These are phyloP conservation scores for Talaromyces nanjingensis DNA, from an alignment of 495 filamentous ascomycete genomes.

Conservation along the genomic window DNA sequence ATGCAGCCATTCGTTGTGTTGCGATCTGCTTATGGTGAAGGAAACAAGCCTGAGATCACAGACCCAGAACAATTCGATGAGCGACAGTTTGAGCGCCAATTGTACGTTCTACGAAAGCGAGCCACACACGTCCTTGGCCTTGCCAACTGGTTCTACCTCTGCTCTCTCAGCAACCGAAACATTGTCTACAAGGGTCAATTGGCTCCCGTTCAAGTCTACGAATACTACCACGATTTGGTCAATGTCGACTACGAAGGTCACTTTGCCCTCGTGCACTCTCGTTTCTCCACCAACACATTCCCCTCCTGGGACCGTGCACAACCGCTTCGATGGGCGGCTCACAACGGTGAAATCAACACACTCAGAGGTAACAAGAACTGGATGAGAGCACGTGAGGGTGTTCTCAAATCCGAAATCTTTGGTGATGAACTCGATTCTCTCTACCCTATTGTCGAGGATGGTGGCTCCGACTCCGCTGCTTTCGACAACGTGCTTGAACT, in stretches of 20 bases:
- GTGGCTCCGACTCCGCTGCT: conserved; percentile 94
- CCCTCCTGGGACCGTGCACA: conserved; percentile 99
- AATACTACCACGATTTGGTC: conserved; percentile 97
- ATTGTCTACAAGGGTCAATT: conserved; percentile 99
- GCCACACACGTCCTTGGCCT: conserved; percentile 90
- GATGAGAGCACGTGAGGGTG: conserved; percentile 97
- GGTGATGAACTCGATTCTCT: conserved; percentile 86
- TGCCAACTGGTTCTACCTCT: conserved; percentile 99
- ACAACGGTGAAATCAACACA: conserved; percentile 99
- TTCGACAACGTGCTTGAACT: conserved; percentile 98
- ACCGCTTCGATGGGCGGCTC: conserved; percentile 92
- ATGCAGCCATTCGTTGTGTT: conserved; percentile 95
- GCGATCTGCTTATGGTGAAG: conserved; percentile 75
- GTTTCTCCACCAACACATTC: conserved; percentile 99
- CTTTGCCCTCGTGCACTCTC: conserved; percentile 95
- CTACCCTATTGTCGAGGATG: conserved; percentile 95
- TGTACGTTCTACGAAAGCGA: conserved; percentile 92
- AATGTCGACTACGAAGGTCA: conserved; percentile 97
- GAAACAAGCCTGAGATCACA: conserved; percentile 71
- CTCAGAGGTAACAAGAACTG: conserved; percentile 99
- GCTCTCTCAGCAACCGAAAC: conserved; percentile 96
- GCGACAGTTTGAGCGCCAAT: conserved; percentile 80
- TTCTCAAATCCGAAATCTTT: conserved; percentile 89
- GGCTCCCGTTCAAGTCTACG: conserved; percentile 94
- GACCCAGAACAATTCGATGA: conserved; percentile 79